A percentile compares a stretch with the other conserved stretches of the same genome.
These are phyloP conservation scores for Penicillium sp. DNA, from an alignment of 2,329 filamentous ascomycete species.

Conservation along the genomic window DNA sequence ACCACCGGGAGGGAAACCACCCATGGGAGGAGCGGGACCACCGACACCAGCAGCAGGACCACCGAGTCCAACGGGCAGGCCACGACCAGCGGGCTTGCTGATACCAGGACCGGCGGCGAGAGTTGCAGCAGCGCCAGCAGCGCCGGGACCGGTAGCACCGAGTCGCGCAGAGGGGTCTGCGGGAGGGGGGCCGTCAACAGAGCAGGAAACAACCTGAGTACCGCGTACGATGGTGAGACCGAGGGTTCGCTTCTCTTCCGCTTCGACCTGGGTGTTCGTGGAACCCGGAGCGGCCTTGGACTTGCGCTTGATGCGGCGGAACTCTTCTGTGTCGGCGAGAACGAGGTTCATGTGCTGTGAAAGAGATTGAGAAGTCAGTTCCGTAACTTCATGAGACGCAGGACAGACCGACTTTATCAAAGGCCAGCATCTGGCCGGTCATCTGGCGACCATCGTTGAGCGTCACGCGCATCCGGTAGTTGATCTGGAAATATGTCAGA, in stretches of 20 bases:
- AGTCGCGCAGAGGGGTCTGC: constrained; percentile 88
- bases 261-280: constrained; percentile 67
- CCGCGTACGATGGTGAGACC: constrained; percentile 92
- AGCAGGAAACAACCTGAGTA: constrained; percentile 88
- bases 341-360: constrained; percentile 96
- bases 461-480: constrained; percentile 97
- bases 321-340: constrained; percentile 96
- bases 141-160: constrained; percentile 67
- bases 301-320: constrained; percentile 84
- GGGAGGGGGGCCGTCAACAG: constrained; percentile 91
- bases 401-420: constrained; percentile 70
- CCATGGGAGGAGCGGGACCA: constrained; percentile 63
- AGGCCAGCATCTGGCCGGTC: constrained; percentile 96
- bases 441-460: constrained; percentile 93
- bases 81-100: constrained; percentile 83
- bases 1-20: constrained; percentile 49
- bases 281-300: constrained; percentile 61
- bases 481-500: constrained; percentile 69
- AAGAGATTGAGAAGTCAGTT: constrained; percentile 3
- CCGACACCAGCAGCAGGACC: constrained; percentile 87
- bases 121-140: constrained; percentile 55
- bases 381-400: constrained; percentile 10
- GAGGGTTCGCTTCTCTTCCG: constrained; percentile 95
- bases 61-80: constrained; percentile 74
- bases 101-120: constrained; percentile 83